Base-by-base conservation (phyloP, 768 basidiomycete genomes). In the Tricholoma bakamatsutake region DNA sequence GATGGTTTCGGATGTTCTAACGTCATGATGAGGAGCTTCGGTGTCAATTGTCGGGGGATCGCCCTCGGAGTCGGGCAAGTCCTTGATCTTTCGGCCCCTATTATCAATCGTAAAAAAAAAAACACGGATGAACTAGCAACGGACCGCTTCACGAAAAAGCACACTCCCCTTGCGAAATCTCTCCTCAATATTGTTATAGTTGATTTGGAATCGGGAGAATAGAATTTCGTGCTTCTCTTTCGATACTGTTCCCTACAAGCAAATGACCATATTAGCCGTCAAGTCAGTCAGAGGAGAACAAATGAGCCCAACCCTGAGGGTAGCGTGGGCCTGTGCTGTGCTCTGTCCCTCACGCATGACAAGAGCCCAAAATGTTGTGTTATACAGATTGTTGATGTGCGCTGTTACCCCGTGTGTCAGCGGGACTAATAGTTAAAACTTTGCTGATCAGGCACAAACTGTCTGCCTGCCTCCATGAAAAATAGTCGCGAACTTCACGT, bases 331-430 rank as follows among this genome's bases (percentile, higher is more conserved):
- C 56, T 95, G 81, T 2, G 84, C 77, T 1, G 87, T 84, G 1
- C 83, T 84, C 67, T 89, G 75, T 0, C 86, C 88, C n/a, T 86
- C 89, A 62, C 90, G 79, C 43, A 87, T 86, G 0, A 98, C 84
- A 33, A 99, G 80, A 0, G 93, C 90, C 97, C 96, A 98, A 66
- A 98, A 99, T 0, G 75, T 76, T 0, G 97, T 98, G 65, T 99
- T 99, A 73, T 98, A 95, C 21, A 99, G 73, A 67, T 99, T 99
- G 67, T 99, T 99, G 67, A 98, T 88, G 67, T 99, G 97, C 0
- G 97, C 95, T 98, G 67, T 51, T 37, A 61, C 57, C 57, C n/a
- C 24, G 62, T 31, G 48, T 12, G 28, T 50, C 33, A 56, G 50
- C 34, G 21, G 39, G 47, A n/a, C 24, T 50, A n/a, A 4, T 42